These are phyloP conservation scores for Venturia carpophila DNA, from an alignment of 2,329 filamentous ascomycete species.

Conservation along the genomic window DNA sequence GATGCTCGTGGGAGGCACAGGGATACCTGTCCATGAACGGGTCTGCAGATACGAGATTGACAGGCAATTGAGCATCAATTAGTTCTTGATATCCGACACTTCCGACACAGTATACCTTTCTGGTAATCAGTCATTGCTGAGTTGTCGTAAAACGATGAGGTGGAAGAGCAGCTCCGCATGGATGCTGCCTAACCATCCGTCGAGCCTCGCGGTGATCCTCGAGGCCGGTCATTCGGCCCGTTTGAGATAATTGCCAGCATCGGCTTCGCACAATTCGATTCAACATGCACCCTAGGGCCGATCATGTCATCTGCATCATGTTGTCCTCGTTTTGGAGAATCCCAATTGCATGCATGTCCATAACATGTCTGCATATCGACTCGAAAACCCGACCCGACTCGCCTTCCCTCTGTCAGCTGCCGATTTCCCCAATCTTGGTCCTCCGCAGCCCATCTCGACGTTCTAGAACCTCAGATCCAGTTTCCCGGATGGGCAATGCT, in stretches of 20 bases:
- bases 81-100: not conserved
- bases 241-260: conserved; percentile 4
- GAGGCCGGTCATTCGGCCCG: not conserved
- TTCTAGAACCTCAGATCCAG: not conserved
- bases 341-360: conserved; percentile 6
- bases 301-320: not conserved
- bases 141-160: not conserved
- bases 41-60: conserved; percentile 10
- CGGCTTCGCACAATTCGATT: conserved; percentile 5
- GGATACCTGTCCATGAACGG: conserved; percentile 6
- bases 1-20: conserved; percentile 1
- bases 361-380: not conserved
- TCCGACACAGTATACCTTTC: not conserved
- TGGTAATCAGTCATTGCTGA: not conserved
- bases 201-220: not conserved
- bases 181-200: not conserved
- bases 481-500: not conserved
- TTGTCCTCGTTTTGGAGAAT: not conserved
- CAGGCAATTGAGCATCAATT: conserved; percentile 1
- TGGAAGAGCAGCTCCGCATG: not conserved
- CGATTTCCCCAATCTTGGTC: not conserved
- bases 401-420: not conserved
- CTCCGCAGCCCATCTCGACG: not conserved
- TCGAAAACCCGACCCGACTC: not conserved
- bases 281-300: not conserved